A percentile compares a stretch with the other conserved stretches of the same genome.
Conservation (phyloP, 139 green algal species). For the Microglena sp. region DNA sequence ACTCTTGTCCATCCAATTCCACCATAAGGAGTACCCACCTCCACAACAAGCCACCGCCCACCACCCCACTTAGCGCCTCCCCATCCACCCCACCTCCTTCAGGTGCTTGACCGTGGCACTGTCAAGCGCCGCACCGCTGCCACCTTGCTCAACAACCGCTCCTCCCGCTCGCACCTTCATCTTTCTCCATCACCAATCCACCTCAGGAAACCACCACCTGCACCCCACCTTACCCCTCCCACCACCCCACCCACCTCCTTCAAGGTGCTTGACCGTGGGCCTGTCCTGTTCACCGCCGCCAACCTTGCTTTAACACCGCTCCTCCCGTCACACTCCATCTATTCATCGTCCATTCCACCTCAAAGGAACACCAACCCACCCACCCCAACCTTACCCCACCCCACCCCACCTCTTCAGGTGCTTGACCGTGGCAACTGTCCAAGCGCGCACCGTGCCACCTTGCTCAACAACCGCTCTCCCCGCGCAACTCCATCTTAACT, state of each 20-base stretch:
- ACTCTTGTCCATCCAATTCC: neutral
- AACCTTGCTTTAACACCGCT: no score
- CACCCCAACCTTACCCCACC: no score
- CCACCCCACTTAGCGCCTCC: no score
- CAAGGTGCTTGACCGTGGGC: no score
- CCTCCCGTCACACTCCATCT: no score
- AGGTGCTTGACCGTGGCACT: constrained; percentile 80
- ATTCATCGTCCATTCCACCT: no score
- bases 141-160: constrained; percentile 97
- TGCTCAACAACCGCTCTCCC: constrained; percentile 95
- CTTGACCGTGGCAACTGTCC: constrained; percentile 80
- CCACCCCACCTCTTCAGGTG: constrained; percentile 35
- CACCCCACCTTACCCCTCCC: no score
- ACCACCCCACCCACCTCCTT: no score
- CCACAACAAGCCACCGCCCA: neutral
- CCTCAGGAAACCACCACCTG: no score
- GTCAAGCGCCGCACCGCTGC: constrained; percentile 83
- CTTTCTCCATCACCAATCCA: constrained; percentile 82
- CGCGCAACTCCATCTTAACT: constrained; percentile 89
- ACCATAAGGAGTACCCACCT: neutral
- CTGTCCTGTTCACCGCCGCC: no score
- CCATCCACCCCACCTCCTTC: neutral
- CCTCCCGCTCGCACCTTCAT: constrained; percentile 83
- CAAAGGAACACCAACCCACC: no score
- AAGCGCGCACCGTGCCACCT: constrained; percentile 85